A percentile compares a stretch with the other conserved stretches of the same genome.
phyloP scores from a whole-genome alignment of 768 basidiomycete genomes.

The Mycena latifolia region DNA sequence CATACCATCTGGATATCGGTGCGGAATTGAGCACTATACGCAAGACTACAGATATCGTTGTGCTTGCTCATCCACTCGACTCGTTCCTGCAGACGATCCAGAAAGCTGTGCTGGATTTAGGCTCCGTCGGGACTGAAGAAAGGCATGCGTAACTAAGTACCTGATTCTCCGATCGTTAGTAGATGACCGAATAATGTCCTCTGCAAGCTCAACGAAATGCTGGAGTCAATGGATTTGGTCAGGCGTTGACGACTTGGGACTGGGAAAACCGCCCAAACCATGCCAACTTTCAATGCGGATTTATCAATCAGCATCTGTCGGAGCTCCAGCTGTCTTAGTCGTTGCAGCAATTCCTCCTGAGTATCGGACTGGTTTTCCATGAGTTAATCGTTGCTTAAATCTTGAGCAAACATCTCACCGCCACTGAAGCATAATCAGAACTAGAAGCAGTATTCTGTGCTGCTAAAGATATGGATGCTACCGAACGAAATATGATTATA shows the following conservation, averaged over 20 bases:
- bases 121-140: conserved; percentile 8
- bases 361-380: conserved; percentile 9
- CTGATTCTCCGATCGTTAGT: conserved; percentile 10
- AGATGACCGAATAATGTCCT: conserved; percentile 16
- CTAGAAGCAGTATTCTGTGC: conserved; percentile 11
- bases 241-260: conserved; percentile 7
- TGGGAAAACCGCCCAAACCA: conserved; percentile 10
- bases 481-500: conserved; percentile 10
- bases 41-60: conserved; percentile 10
- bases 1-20: conserved; percentile 3
- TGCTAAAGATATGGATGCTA: conserved; percentile 10
- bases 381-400: conserved; percentile 16
- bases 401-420: conserved; percentile 18
- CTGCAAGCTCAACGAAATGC: conserved; percentile 6
- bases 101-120: conserved; percentile 9
- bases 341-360: conserved; percentile 9
- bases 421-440: conserved; percentile 5
- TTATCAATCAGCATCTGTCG: conserved; percentile 10
- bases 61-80: conserved; percentile 20
- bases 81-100: conserved; percentile 7
- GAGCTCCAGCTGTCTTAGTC: conserved; percentile 11
- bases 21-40: conserved; percentile 5
- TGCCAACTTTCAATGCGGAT: conserved; percentile 17
- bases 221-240: conserved; percentile 3
- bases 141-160: conserved; percentile 2